A percentile compares a stretch with the other conserved stretches of the same genome.
Conservation (phyloP, 2,329 filamentous ascomycete genomes). For the Alternaria ventricosa region DNA sequence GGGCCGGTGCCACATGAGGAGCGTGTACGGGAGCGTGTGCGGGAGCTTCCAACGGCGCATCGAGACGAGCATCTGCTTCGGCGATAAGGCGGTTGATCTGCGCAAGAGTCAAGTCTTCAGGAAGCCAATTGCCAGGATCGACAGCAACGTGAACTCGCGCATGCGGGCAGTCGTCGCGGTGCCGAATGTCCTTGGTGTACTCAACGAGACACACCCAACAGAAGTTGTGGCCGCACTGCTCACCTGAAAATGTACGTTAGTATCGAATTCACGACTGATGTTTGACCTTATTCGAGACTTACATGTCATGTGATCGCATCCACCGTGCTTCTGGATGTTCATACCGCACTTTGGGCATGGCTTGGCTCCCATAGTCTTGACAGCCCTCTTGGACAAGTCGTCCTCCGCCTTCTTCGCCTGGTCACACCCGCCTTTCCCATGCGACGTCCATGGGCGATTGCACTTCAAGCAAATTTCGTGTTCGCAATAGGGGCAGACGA, state of each 20-base stretch:
- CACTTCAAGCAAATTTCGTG: slow-evolving; percentile 27
- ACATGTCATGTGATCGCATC: slow-evolving; percentile 38
- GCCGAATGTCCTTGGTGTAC: slow-evolving; percentile 3
- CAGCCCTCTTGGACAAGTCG: slow-evolving; percentile 12
- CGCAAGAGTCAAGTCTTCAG: neutral
- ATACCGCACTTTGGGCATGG: slow-evolving; percentile 33
- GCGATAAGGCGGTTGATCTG: slow-evolving; percentile 15
- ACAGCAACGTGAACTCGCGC: slow-evolving; percentile 14
- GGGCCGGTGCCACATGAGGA: neutral
- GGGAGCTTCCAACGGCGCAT: neutral
- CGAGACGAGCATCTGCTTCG: neutral
- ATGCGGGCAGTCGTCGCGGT: slow-evolving; percentile 16
- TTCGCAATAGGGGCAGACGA: slow-evolving; percentile 34
- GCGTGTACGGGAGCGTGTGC: neutral
- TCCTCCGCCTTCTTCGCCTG: slow-evolving; percentile 26
- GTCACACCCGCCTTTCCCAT: slow-evolving; percentile 19
- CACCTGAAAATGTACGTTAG: slow-evolving; percentile 10
- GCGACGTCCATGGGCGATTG: slow-evolving; percentile 23
- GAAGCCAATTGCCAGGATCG: slow-evolving; percentile 19
- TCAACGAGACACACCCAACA: slow-evolving; percentile 29
- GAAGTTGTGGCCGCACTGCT: slow-evolving; percentile 26
- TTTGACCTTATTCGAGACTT: neutral
- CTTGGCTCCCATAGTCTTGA: slow-evolving; percentile 34
- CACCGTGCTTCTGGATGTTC: slow-evolving; percentile 34
- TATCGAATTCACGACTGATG: neutral